phyloP scores from a whole-genome alignment of 116 monocot species.

The Posidonia oceanica region DNA sequence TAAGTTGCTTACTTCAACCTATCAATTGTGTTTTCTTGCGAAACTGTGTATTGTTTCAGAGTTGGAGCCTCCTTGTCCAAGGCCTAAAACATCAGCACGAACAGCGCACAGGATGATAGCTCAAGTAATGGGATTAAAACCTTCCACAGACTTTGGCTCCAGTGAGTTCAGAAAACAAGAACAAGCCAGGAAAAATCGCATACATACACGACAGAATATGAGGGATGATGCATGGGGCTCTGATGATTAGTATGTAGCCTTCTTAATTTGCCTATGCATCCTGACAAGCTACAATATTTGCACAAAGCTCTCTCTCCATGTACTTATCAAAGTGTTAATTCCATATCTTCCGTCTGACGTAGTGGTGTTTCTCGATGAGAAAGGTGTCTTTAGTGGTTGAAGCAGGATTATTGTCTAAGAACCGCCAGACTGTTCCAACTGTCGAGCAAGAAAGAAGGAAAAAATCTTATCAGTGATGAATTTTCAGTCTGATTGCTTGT shows the following conservation, averaged over 20 bases:
- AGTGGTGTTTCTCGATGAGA: no score
- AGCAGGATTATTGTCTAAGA: no score
- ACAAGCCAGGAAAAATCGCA: constrained; percentile 57
- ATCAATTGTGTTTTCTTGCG: neutral
- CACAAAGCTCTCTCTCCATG: no score
- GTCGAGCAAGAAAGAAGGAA: no score
- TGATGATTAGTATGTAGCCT: constrained; percentile 13
- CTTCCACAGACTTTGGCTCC: constrained; percentile 21
- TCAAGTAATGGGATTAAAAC: constrained; percentile 69
- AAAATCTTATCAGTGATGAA: no score
- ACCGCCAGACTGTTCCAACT: no score
- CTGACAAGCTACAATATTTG: no score
- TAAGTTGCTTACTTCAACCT: neutral
- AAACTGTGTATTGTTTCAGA: constrained; percentile 19
- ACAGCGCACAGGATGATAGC: constrained; percentile 77
- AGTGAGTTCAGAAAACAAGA: constrained; percentile 69
- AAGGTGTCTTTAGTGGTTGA: no score
- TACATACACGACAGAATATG: constrained; percentile 37
- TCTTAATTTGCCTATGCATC: no score
- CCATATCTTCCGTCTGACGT: no score
- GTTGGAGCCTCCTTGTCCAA: constrained; percentile 63
- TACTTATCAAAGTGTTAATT: no score
- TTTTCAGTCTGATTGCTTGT: no score
- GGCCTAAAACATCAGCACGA: constrained; percentile 81
- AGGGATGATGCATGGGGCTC: constrained; percentile 89